phyloP scores from a whole-genome alignment of 2,329 filamentous ascomycete species.

The Septoria petroselini region DNA sequence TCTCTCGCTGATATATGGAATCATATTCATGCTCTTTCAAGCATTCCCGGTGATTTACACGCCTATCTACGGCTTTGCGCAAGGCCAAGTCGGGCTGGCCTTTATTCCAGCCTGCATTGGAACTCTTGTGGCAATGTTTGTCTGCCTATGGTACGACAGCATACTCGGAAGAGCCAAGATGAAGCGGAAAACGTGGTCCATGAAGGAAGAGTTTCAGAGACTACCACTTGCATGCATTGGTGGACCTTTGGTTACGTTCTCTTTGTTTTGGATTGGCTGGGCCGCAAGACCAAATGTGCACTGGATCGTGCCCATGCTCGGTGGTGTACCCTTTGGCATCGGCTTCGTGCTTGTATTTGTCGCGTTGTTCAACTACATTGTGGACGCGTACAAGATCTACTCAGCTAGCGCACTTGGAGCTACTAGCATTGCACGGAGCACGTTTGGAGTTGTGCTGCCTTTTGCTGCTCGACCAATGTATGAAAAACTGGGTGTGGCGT shows the following conservation, averaged over 20 bases:
- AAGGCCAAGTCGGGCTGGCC: conserved; percentile 20
- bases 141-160: conserved; percentile 20
- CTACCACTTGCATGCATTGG: conserved; percentile 67
- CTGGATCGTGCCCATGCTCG: conserved; percentile 49
- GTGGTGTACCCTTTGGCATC: conserved; percentile 51
- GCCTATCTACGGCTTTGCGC: conserved; percentile 18
- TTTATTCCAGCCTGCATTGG: conserved; percentile 21
- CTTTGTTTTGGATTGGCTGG: conserved; percentile 55
- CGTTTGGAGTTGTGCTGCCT: conserved; percentile 49
- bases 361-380: conserved; percentile 45
- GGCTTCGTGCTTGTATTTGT: conserved; percentile 52
- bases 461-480: conserved; percentile 59
- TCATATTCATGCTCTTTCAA: conserved; percentile 52
- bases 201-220: conserved; percentile 61
- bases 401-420: conserved; percentile 41
- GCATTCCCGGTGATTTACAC: conserved; percentile 19
- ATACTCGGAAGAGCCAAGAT: conserved; percentile 14
- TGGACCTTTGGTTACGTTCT: conserved; percentile 54
- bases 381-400: conserved; percentile 49
- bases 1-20: conserved; percentile 58
- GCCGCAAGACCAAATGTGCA: conserved; percentile 52
- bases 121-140: conserved; percentile 9
- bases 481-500: conserved; percentile 63
- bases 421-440: conserved; percentile 19
- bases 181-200: conserved; percentile 48